These are phyloP conservation scores for Penicillium cinerascens DNA, from an alignment of 495 filamentous ascomycete genomes.

Conservation along the genomic window DNA sequence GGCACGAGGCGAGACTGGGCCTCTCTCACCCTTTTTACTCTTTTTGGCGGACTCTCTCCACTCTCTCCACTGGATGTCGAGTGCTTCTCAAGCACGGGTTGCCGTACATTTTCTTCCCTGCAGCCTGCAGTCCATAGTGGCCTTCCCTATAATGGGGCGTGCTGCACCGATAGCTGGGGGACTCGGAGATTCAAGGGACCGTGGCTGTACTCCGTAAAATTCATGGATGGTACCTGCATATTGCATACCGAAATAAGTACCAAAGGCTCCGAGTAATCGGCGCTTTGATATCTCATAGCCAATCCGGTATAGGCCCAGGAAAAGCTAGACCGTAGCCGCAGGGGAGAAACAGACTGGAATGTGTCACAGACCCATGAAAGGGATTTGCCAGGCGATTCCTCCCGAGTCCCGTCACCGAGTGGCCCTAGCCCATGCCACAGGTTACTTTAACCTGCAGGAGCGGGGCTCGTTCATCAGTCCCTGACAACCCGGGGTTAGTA, in stretches of 20 bases:
- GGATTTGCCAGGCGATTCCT: constrained; percentile 15
- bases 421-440: constrained; percentile 25
- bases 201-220: constrained; percentile 2
- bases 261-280: constrained; percentile 1
- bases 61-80: too few species aligned
- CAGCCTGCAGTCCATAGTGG: constrained; percentile 18
- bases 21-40: constrained; percentile 19
- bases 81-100: constrained; percentile 20
- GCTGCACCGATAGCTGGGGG: neutral
- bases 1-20: constrained; percentile 17
- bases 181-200: constrained; percentile 1
- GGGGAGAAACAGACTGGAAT: constrained; percentile 23
- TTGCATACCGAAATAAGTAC: constrained; percentile 4
- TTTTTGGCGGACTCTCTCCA: constrained; percentile 13
- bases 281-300: neutral
- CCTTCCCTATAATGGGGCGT: constrained; percentile 10
- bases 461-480: constrained; percentile 15
- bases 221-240: neutral
- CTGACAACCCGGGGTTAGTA: constrained; percentile 20
- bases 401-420: constrained; percentile 20
- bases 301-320: too few species aligned
- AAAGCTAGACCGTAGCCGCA: constrained; percentile 14
- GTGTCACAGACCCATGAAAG: constrained; percentile 26
- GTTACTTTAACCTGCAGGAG: constrained; percentile 17
- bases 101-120: constrained; percentile 20